Conservation (phyloP, 2,329 filamentous ascomycete genomes). For the Pseudocercospora crystallina region DNA sequence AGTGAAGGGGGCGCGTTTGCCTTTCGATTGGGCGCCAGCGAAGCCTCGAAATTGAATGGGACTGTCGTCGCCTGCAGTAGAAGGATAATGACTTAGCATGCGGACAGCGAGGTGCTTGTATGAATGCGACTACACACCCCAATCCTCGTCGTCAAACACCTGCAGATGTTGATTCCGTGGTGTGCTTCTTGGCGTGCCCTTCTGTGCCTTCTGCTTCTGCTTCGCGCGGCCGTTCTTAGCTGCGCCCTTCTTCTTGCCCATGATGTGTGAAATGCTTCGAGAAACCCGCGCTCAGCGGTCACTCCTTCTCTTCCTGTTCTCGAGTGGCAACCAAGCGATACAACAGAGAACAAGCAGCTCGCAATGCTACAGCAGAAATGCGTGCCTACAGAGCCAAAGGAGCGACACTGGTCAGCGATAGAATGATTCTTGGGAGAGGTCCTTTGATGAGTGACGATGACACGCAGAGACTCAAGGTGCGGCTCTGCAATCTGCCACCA, state of each 20-base stretch:
- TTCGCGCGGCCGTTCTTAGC: slow-evolving; percentile 24
- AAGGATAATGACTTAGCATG: slow-evolving; percentile 7
- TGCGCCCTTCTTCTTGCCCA: slow-evolving; percentile 27
- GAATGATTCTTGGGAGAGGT: too few relatives aligned
- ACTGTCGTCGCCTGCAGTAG: slow-evolving; percentile 17
- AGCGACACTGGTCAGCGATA: too few relatives aligned
- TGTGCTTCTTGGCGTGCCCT: slow-evolving; percentile 8
- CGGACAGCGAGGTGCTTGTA: background rate
- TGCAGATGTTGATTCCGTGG: slow-evolving; percentile 12
- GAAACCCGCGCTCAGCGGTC: background rate
- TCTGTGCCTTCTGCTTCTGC: slow-evolving; percentile 28
- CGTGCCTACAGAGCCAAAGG: too few relatives aligned
- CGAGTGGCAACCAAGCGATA: too few relatives aligned
- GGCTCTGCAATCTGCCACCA: too few relatives aligned
- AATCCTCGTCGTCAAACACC: slow-evolving; percentile 15
- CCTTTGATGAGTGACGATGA: too few relatives aligned
- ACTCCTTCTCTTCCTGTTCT: background rate
- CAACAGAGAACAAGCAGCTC: too few relatives aligned
- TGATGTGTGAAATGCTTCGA: background rate
- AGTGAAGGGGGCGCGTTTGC: slow-evolving; percentile 19
- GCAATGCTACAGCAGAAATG: too few relatives aligned
- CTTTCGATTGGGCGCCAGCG: slow-evolving; percentile 16
- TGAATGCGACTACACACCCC: slow-evolving; percentile 17
- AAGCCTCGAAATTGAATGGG: slow-evolving; percentile 32
- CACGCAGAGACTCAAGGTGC: too few relatives aligned